These are phyloP conservation scores for Scheffersomyces stipitis DNA, from an alignment of 805 yeast species.

Conservation along the genomic window DNA sequence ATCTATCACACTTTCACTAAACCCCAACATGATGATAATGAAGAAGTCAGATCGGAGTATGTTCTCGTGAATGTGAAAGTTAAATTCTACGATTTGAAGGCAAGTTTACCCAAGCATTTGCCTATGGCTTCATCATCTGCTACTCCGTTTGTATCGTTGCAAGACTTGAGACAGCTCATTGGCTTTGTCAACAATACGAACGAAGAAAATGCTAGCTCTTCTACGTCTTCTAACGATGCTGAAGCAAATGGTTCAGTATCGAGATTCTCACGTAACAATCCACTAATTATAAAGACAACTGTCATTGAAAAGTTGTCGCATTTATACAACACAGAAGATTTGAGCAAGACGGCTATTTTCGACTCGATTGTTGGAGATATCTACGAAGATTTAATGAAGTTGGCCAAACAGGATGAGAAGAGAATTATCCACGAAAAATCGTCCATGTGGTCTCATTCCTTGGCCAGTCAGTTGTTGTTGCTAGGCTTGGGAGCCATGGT, in stretches of 20 bases:
- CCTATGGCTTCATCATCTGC: slow-evolving; percentile 48
- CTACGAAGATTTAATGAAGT: slow-evolving; percentile 54
- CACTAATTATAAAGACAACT: slow-evolving; percentile 37
- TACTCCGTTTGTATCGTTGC: slow-evolving; percentile 55
- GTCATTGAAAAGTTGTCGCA: slow-evolving; percentile 42
- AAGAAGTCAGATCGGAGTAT: slow-evolving; percentile 38
- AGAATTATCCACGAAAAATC: slow-evolving; percentile 45
- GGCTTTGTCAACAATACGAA: slow-evolving; percentile 54
- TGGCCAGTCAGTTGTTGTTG: slow-evolving; percentile 57
- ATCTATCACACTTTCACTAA: slow-evolving; percentile 39
- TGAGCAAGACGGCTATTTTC: slow-evolving; percentile 45
- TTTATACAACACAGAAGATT: slow-evolving; percentile 33
- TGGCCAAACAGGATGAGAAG: slow-evolving; percentile 56
- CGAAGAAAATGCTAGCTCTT: slow-evolving; percentile 26
- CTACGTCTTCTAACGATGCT: slow-evolving; percentile 22
- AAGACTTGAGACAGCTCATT: slow-evolving; percentile 60
- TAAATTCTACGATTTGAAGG: slow-evolving; percentile 61
- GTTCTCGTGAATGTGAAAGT: slow-evolving; percentile 67
- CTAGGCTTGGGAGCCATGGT: slow-evolving; percentile 63
- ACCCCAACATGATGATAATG: slow-evolving; percentile 10
- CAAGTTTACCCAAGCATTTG: slow-evolving; percentile 51
- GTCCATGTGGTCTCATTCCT: slow-evolving; percentile 56
- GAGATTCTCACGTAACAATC: slow-evolving; percentile 10
- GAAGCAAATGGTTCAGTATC: slow-evolving; percentile 10
- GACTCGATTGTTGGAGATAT: slow-evolving; percentile 56